Evolutionary conservation across 495 filamentous ascomycete species (phyloP), one percentile per base, ranked within the genome.

Genomic region (Aspergillus wentii): DNA sequence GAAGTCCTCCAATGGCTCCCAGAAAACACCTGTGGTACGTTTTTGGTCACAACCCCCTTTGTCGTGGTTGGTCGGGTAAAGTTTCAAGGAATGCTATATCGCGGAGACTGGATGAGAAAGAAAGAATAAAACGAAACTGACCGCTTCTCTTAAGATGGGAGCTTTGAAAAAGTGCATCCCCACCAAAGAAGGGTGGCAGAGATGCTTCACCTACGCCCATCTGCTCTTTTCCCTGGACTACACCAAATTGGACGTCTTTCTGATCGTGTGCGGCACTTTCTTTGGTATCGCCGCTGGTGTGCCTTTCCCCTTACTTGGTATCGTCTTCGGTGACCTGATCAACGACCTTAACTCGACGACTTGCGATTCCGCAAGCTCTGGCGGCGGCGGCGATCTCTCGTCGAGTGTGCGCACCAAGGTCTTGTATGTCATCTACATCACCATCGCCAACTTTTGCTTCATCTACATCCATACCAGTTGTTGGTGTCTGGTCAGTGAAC

Each of bases 281-380:
- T 62, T 71, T 32, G 71, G 78, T 23, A 71, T 80, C 30, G 79
- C 74, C 1, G 71, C 78, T 2, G 80, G 80, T 20, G 68, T 82
- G 3, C 82, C 80, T 3, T 82, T 83, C 38, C 80, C 80, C 6
- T 57, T 84, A 8, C 72, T 84, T 14, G 79, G 75, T n/a, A 78
- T 86, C 46, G 66, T 84, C 35, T 84, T 84, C 39, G 80, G 80
- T 23, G 58, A 82, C 48, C 66, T 86, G 13, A 68, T 86, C 41
- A 75, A 86, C 33, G 59, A 60, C 16, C 42, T 66, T 13, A 66
- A 66, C 33, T 48, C 56, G 1, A 48, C 56, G 8, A 57, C 51
- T 15, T 66, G 59, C 38, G 41, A 43, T 1, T 31, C 36, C 1
- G 30, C 44, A 8, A 44, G 51, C 17, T 15, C 34, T 9, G 39